phyloP scores from a whole-genome alignment of 139 green algal species.

The Chlorella sp. region DNA sequence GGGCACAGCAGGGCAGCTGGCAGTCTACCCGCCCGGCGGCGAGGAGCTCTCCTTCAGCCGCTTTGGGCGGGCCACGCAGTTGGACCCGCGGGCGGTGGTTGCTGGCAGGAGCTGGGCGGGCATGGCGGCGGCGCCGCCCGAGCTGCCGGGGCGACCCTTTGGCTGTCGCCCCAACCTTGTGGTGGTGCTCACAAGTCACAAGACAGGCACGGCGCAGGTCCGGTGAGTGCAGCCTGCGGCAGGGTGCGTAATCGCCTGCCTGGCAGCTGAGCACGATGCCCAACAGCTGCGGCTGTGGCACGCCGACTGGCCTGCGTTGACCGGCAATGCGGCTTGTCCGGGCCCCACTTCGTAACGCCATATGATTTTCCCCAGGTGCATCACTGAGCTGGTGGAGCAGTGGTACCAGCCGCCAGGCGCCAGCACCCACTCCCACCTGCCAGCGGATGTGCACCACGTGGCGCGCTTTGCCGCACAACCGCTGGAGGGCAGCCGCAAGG shows the following conservation, averaged over 20 bases:
- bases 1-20: no score
- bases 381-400: slow-evolving; percentile 20
- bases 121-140: no score
- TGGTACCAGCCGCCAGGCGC: neutral
- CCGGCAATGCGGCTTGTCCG: no score
- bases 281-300: no score
- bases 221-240: neutral
- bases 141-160: no score
- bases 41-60: no score
- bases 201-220: slow-evolving; percentile 3
- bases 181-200: slow-evolving; percentile 8
- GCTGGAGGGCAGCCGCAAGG: neutral
- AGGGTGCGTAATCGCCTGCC: neutral
- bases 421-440: slow-evolving; percentile 2
- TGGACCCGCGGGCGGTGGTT: no score
- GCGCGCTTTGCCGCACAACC: slow-evolving; percentile 1
- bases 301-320: no score
- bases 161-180: neutral
- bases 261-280: neutral
- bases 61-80: no score
- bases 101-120: neutral
- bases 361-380: no score
- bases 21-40: no score
- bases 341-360: no score
- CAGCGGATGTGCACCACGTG: neutral